Evolutionary conservation across 768 basidiomycete species (phyloP).

Genomic region (Amanita exitialis): DNA sequence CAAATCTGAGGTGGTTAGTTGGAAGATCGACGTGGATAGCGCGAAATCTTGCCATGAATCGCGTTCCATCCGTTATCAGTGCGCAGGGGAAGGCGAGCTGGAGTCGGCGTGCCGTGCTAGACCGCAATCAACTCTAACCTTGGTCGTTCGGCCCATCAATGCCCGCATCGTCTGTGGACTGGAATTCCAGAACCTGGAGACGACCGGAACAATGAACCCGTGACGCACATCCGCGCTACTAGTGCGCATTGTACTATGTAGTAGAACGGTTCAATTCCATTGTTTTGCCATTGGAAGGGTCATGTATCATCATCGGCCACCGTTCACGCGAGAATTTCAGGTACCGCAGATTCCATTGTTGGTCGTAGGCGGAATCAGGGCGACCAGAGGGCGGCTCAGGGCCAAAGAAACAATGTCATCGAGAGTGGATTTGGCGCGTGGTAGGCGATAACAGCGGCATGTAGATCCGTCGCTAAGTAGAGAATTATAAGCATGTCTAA

Average conservation of each 20-base stretch:
- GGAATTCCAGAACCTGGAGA: background rate
- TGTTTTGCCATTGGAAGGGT: background rate
- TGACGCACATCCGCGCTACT: too few relatives aligned
- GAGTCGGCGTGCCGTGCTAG: too few relatives aligned
- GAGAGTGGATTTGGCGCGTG: background rate
- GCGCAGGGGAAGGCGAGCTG: background rate
- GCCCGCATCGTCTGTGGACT: background rate
- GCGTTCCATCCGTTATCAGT: background rate
- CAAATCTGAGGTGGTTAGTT: background rate
- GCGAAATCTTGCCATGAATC: background rate
- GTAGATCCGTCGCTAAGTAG: background rate
- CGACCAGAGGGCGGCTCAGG: background rate
- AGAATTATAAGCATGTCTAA: too few relatives aligned
- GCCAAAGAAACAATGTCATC: background rate
- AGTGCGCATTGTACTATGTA: too few relatives aligned
- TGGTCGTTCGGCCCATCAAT: background rate
- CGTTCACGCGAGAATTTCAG: background rate
- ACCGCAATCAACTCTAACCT: background rate
- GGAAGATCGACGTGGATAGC: background rate
- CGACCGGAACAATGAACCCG: background rate
- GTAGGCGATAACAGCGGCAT: background rate
- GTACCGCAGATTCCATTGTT: background rate
- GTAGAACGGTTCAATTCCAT: background rate
- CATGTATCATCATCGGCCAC: background rate
- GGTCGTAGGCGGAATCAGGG: background rate